Evolutionary conservation across 768 basidiomycete genomes (phyloP).

Genomic region (Filobasidium wieringae): DNA sequence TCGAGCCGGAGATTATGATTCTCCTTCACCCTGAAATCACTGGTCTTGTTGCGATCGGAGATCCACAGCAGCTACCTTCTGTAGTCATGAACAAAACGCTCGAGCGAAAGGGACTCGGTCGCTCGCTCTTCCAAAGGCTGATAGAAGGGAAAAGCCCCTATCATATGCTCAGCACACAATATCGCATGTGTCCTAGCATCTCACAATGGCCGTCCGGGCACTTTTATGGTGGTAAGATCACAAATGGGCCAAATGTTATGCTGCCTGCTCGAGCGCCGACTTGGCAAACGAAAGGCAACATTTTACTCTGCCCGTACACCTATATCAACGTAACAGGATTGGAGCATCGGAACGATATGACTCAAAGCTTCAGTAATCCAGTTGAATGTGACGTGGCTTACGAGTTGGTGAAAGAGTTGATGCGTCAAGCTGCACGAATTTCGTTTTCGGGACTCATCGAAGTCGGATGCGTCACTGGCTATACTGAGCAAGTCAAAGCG

Average conservation of each 20-base stretch:
- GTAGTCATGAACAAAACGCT: conserved; percentile 74
- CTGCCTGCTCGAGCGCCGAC: conserved; percentile 52
- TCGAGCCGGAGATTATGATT: background rate
- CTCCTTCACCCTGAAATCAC: background rate
- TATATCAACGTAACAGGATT: background rate
- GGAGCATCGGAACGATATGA: conserved; percentile 38
- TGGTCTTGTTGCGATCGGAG: conserved; percentile 51
- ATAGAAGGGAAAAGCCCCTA: conserved; percentile 57
- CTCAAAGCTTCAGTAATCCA: conserved; percentile 75
- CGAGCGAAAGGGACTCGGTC: conserved; percentile 57
- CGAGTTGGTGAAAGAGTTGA: conserved; percentile 31
- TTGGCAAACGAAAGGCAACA: conserved; percentile 42
- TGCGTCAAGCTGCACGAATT: conserved; percentile 53
- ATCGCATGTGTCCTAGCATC: conserved; percentile 87
- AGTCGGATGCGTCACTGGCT: conserved; percentile 49
- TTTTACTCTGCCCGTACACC: conserved; percentile 40
- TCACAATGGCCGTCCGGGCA: conserved; percentile 72
- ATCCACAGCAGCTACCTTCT: conserved; percentile 89
- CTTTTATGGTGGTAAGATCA: conserved; percentile 62
- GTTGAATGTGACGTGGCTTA: conserved; percentile 54
- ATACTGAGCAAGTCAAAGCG: background rate
- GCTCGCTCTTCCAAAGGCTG: conserved; percentile 77
- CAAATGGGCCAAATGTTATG: conserved; percentile 62
- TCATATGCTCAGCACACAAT: conserved; percentile 83
- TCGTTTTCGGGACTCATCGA: conserved; percentile 68